Conservation (phyloP, 345 rosid species). For the Erucastrum elatum region DNA sequence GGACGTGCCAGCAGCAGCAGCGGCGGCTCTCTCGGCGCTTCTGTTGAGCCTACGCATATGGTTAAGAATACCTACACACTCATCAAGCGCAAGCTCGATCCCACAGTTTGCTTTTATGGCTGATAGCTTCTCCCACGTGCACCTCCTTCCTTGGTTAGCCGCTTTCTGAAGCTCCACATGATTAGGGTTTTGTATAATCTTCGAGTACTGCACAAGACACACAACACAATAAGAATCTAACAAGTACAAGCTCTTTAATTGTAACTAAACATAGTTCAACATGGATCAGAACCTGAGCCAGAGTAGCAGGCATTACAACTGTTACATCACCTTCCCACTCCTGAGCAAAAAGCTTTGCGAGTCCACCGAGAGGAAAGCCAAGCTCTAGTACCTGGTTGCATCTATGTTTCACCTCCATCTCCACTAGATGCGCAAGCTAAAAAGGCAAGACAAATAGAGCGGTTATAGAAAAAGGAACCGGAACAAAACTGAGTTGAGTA, state of each 20-base stretch:
- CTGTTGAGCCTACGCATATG: constrained; percentile 95
- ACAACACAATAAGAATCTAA: constrained; percentile 19
- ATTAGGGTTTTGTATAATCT: constrained; percentile 87
- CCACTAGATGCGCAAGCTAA: constrained; percentile 83
- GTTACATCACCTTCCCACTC: constrained; percentile 99
- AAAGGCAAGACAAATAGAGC: not conserved
- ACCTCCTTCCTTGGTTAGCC: constrained; percentile 90
- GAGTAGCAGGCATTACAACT: constrained; percentile 96
- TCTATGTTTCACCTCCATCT: constrained; percentile 97
- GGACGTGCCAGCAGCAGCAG: constrained; percentile 61
- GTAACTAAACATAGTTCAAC: not conserved
- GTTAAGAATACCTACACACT: constrained; percentile 84
- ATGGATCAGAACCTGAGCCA: constrained; percentile 45
- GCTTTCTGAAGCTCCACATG: constrained; percentile 81
- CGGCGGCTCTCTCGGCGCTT: constrained; percentile 93
- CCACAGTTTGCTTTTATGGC: constrained; percentile 96
- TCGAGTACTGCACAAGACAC: constrained; percentile 60
- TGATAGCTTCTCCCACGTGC: constrained; percentile 99
- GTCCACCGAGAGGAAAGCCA: constrained; percentile 92
- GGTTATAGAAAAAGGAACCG: not conserved
- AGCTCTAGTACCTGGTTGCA: constrained; percentile 84
- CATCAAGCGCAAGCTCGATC: constrained; percentile 94
- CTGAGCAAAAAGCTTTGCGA: constrained; percentile 92
- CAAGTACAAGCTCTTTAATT: not conserved
- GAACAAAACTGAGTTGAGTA: not conserved